phyloP scores from a whole-genome alignment of 805 yeast genomes.

The Isabelozyma heimii region DNA sequence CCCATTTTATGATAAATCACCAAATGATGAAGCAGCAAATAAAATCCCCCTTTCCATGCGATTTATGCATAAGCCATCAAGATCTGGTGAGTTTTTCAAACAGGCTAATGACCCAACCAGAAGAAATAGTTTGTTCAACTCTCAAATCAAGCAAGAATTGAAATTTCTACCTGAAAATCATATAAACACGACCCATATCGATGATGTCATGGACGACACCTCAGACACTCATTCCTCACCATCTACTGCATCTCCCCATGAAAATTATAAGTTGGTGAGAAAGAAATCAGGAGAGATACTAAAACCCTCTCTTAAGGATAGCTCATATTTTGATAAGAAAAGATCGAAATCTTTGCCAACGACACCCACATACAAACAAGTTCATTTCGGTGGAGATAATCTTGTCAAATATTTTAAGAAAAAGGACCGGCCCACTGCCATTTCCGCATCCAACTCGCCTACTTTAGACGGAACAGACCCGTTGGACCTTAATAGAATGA shows the following conservation, averaged over 20 bases:
- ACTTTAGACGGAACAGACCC: constrained; percentile 7
- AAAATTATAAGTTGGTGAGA: constrained; percentile 47
- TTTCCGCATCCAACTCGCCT: constrained; percentile 68
- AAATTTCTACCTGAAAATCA: not conserved
- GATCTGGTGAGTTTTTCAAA: constrained; percentile 28
- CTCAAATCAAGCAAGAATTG: constrained; percentile 7
- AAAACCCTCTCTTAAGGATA: constrained; percentile 65
- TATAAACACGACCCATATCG: not conserved
- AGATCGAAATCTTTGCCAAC: constrained; percentile 38
- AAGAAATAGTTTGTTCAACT: constrained; percentile 23
- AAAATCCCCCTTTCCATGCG: constrained; percentile 26
- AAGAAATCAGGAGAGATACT: constrained; percentile 89
- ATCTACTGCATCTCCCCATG: not conserved
- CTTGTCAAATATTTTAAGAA: constrained; percentile 73
- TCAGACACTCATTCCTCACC: not conserved
- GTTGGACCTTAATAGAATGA: not conserved
- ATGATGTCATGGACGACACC: not conserved
- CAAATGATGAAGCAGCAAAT: too few species aligned
- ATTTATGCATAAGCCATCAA: constrained; percentile 38
- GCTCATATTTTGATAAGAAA: constrained; percentile 24
- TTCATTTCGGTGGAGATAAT: constrained; percentile 70
- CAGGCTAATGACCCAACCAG: constrained; percentile 30
- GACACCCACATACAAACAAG: constrained; percentile 65
- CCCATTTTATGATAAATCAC: not conserved
- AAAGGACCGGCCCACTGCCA: constrained; percentile 73